Evolutionary conservation across 2,329 filamentous ascomycete genomes (phyloP).

Genomic region (Aspergillus pseudonomiae): DNA sequence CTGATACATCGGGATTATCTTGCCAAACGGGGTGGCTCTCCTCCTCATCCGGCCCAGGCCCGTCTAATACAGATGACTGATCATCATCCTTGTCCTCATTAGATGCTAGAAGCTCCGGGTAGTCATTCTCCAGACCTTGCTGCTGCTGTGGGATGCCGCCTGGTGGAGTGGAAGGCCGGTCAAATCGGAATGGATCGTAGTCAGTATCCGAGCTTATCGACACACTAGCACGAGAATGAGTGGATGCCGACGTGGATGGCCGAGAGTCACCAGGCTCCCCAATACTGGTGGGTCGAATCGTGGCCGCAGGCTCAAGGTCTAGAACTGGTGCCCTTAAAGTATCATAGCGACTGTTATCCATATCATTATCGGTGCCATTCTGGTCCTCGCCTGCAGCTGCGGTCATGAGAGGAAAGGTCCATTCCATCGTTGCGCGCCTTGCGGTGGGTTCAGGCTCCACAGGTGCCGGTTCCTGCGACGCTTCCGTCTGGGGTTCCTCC

Average conservation of each 20-base stretch:
- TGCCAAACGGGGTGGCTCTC: conserved; percentile 43
- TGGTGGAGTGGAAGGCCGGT: conserved; percentile 35
- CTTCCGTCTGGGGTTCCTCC: conserved; percentile 16
- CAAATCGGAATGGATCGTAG: conserved; percentile 48
- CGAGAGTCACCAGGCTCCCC: conserved; percentile 37
- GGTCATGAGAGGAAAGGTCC: conserved; percentile 56
- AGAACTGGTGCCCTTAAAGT: conserved; percentile 36
- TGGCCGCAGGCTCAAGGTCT: conserved; percentile 18
- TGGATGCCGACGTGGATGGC: conserved; percentile 43
- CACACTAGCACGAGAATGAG: conserved; percentile 24
- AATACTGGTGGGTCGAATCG: conserved; percentile 19
- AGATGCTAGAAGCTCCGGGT: conserved; percentile 51
- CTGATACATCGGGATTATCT: conserved; percentile 17
- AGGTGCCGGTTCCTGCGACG: conserved; percentile 6
- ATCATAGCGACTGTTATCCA: conserved; percentile 30
- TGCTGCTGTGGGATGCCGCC: conserved; percentile 19
- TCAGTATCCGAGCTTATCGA: conserved; percentile 40
- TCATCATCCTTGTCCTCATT: conserved; percentile 52
- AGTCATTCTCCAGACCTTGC: conserved; percentile 46
- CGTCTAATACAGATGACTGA: conserved; percentile 56
- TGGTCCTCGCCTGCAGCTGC: conserved; percentile 20
- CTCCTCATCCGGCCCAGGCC: conserved; percentile 59
- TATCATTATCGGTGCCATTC: conserved; percentile 7
- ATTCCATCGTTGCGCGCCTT: conserved; percentile 53
- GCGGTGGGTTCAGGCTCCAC: conserved; percentile 27